Evolutionary conservation across 306 rosid genomes (phyloP), one percentile per base, ranked within the genome.

Genomic region (Canavalia ensiformis): DNA sequence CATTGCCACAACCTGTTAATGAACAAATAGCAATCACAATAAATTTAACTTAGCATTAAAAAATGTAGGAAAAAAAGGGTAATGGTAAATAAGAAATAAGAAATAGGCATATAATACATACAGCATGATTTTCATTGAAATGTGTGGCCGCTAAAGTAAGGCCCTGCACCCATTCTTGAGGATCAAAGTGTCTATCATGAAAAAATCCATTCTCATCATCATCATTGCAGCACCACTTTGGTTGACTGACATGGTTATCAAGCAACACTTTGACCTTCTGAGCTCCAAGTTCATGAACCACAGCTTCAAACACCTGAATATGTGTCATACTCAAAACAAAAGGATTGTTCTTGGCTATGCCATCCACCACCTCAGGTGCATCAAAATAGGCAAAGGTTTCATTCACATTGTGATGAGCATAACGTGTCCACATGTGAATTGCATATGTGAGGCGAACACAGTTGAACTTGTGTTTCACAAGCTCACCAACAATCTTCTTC

Each of bases 171-270:
- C 94, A 90, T 74, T 90, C 94, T 2, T 63, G 18, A 12, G 92
- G 86, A 59, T 85, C 69, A 47, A 88, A 88, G 71, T 87, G 85
- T 39, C 83, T 72, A 3, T 90, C 92, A 50, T 85, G 57, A 10
- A 85, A 90, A 84, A 90, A 90, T 0, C 90, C 89, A 83, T 90
- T 88, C 5, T 83, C 92, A 69, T 90, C 92, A 9, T 88, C 76
- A 49, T 85, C 84, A 35, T 50, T 0, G 4, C 92, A 90, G 0
- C 92, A 90, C 94, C 94, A 90, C 7, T 88, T 83, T 0, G 94
- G 87, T 7, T 83, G 70, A 47, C 92, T 88, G 3, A 90, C 91
- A 42, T 90, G 92, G 50, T 90, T 90, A 67, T 90, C 94, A 33
- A 88, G 5, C 81, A 83, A 41, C 0, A 2, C 88, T 68, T 63